A percentile compares a stretch with the other conserved stretches of the same genome.
phyloP scores from a whole-genome alignment of 805 yeast genomes.

The Wickerhamiella lipophila region DNA sequence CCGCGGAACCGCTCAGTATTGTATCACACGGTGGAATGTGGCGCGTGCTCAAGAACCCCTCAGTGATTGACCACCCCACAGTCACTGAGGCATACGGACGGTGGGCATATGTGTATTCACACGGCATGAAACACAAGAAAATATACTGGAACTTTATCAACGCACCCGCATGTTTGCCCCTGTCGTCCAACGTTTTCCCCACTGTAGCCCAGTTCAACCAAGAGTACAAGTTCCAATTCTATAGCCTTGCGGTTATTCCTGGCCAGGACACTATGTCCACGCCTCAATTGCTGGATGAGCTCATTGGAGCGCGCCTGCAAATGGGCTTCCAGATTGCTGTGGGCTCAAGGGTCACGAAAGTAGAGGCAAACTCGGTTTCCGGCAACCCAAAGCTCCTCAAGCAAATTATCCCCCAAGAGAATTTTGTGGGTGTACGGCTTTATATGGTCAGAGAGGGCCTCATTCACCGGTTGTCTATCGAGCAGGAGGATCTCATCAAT shows the following conservation, averaged over 20 bases:
- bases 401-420: slow-evolving; percentile 41
- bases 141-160: slow-evolving; percentile 90
- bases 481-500: slow-evolving; percentile 54
- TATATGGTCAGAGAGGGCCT: slow-evolving; percentile 71
- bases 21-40: slow-evolving; percentile 30
- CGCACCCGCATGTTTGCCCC: slow-evolving; percentile 86
- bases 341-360: slow-evolving; percentile 51
- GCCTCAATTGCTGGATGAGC: slow-evolving; percentile 61
- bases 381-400: slow-evolving; percentile 44
- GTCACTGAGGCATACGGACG: slow-evolving; percentile 57
- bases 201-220: slow-evolving; percentile 49
- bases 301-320: slow-evolving; percentile 70
- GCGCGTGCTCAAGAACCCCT: slow-evolving; percentile 66
- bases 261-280: slow-evolving; percentile 43
- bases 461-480: slow-evolving; percentile 71
- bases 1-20: slow-evolving; percentile 1
- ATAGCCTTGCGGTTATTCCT: slow-evolving; percentile 46
- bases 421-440: slow-evolving; percentile 46
- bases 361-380: slow-evolving; percentile 49
- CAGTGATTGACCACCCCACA: slow-evolving; percentile 37
- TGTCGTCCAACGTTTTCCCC: slow-evolving; percentile 70
- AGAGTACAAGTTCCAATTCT: slow-evolving; percentile 70
- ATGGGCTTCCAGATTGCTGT: slow-evolving; percentile 85
- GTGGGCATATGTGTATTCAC: slow-evolving; percentile 87
- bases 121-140: slow-evolving; percentile 46